These are phyloP conservation scores for Rhodotorula sp. DNA, from an alignment of 1,284 basidiomycete species.

Conservation along the genomic window DNA sequence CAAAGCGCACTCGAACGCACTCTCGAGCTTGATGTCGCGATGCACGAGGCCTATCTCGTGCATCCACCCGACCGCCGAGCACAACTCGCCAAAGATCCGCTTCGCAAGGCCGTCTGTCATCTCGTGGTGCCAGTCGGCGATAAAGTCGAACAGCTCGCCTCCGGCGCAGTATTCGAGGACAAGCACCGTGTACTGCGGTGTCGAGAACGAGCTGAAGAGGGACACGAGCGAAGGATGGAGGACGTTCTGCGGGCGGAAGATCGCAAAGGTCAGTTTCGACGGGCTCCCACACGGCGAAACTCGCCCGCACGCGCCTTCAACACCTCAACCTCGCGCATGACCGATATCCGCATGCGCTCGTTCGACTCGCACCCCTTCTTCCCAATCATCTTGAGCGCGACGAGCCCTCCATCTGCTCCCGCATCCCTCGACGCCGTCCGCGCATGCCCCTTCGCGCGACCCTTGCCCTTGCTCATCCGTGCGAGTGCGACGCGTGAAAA, in stretches of 20 bases:
- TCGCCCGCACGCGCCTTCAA: constrained; percentile 59
- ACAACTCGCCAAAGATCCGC: constrained; percentile 76
- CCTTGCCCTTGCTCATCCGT: not conserved
- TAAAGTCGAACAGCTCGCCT: constrained; percentile 74
- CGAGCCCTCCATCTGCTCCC: constrained; percentile 52
- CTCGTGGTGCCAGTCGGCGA: constrained; percentile 65
- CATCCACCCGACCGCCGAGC: constrained; percentile 82
- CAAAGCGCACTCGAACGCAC: constrained; percentile 55
- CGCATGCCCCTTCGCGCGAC: not conserved
- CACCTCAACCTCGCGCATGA: constrained; percentile 83
- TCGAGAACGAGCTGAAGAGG: constrained; percentile 71
- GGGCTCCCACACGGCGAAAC: no score
- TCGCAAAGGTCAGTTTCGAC: constrained; percentile 3
- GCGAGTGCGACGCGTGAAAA: constrained; percentile 43
- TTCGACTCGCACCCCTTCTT: constrained; percentile 59
- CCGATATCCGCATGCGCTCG: constrained; percentile 74
- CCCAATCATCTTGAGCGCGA: constrained; percentile 82
- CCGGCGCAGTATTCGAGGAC: constrained; percentile 75
- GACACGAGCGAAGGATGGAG: constrained; percentile 79
- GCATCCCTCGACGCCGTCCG: not conserved
- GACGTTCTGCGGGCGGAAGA: constrained; percentile 60
- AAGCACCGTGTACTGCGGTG: constrained; percentile 71
- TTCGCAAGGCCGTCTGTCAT: constrained; percentile 64
- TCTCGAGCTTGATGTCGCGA: constrained; percentile 91
- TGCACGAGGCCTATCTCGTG: constrained; percentile 83